A percentile compares a stretch with the other conserved stretches of the same genome.
Conservation (phyloP, 106 monocot species). For the Allium sativum region DNA sequence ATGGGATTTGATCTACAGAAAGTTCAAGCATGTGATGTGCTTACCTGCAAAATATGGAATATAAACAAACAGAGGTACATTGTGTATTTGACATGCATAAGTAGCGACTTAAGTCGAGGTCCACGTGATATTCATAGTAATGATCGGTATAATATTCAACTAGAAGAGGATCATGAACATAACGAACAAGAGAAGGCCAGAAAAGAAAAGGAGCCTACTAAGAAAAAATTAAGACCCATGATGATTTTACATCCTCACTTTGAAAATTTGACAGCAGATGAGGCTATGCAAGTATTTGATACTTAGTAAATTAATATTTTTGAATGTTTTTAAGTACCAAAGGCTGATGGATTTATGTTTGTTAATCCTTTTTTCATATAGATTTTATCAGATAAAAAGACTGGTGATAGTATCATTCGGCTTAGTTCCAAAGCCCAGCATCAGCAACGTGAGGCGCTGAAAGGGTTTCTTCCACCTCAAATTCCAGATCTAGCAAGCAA, state of each 20-base stretch:
- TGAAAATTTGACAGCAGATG: slow-evolving; percentile 77
- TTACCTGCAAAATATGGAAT: slow-evolving; percentile 71
- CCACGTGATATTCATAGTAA: slow-evolving; percentile 13
- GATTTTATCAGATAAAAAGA: slow-evolving; percentile 84
- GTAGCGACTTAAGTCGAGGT: slow-evolving; percentile 40
- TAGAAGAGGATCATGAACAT: slow-evolving; percentile 26
- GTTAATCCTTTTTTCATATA: slow-evolving; percentile 11
- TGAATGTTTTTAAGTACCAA: too few species aligned
- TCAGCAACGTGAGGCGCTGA: slow-evolving; percentile 40
- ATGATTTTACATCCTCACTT: slow-evolving; percentile 98
- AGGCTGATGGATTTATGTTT: too few species aligned
- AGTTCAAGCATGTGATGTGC: slow-evolving; percentile 73
- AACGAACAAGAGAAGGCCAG: slow-evolving; percentile 51
- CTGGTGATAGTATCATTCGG: slow-evolving; percentile 84
- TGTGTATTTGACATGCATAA: slow-evolving; percentile 64
- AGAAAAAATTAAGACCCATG: slow-evolving; percentile 65
- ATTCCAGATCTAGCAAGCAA: slow-evolving; percentile 34
- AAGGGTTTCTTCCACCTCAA: slow-evolving; percentile 34
- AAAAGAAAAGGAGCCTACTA: slow-evolving; percentile 65
- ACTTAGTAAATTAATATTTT: not conserved
- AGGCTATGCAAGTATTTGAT: slow-evolving; percentile 64
- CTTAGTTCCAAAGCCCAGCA: slow-evolving; percentile 67
- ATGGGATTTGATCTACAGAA: slow-evolving; percentile 28
- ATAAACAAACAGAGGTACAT: slow-evolving; percentile 53
- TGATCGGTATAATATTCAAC: slow-evolving; percentile 39